phyloP scores from a whole-genome alignment of 78 protist species.

The Polysphondylium violaceum region DNA sequence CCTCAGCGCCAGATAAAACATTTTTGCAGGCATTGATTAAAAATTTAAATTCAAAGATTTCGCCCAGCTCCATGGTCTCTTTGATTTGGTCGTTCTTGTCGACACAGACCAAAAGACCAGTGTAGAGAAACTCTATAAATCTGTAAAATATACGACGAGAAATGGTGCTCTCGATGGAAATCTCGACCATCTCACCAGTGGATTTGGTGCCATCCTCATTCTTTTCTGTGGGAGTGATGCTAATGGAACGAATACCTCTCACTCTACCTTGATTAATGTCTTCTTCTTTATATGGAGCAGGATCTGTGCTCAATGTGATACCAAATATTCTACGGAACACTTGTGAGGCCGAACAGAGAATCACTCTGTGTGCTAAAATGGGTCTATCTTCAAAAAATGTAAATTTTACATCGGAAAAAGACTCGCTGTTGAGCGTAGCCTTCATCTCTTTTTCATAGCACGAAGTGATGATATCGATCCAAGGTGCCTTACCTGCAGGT shows the following conservation, averaged over 20 bases:
- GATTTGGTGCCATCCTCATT: slow-evolving; percentile 58
- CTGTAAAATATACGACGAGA: slow-evolving; percentile 63
- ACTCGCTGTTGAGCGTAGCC: slow-evolving; percentile 42
- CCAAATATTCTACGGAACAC: slow-evolving; percentile 67
- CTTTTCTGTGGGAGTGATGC: not conserved
- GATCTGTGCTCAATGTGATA: slow-evolving; percentile 32
- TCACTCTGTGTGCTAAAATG: slow-evolving; percentile 63
- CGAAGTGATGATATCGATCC: slow-evolving; percentile 84
- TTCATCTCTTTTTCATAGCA: slow-evolving; percentile 69
- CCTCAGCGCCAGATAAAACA: slow-evolving; percentile 40
- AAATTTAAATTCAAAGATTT: slow-evolving; percentile 21
- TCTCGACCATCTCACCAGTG: slow-evolving; percentile 50
- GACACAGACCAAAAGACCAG: slow-evolving; percentile 53
- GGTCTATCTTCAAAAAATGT: slow-evolving; percentile 55
- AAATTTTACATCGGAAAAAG: slow-evolving; percentile 70
- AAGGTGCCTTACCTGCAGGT: slow-evolving; percentile 85
- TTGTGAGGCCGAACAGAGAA: slow-evolving; percentile 59
- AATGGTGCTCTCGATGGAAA: slow-evolving; percentile 4
- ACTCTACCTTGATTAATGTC: slow-evolving; percentile 47
- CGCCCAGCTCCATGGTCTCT: slow-evolving; percentile 45
- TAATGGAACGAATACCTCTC: slow-evolving; percentile 6
- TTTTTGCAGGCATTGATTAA: slow-evolving; percentile 65
- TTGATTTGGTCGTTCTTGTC: slow-evolving; percentile 56
- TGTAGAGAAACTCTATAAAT: slow-evolving; percentile 72
- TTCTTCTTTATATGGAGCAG: slow-evolving; percentile 11